Base-by-base conservation (phyloP, 2,329 filamentous ascomycete genomes). In the Colletotrichum graminicola region DNA sequence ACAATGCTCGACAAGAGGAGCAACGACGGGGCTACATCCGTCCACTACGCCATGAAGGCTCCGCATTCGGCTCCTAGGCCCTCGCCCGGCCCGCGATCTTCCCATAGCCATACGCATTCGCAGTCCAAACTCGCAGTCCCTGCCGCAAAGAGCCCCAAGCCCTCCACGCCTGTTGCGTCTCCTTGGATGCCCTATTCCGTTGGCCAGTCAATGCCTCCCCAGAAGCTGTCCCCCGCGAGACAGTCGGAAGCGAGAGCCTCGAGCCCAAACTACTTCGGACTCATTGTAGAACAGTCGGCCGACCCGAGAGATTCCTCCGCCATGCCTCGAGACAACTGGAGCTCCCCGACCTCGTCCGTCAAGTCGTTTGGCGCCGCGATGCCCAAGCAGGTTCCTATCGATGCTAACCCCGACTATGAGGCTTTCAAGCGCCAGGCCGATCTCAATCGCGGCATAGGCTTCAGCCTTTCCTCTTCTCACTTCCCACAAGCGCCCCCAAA, bases 191-290 rank as follows among this genome's bases (percentile, higher is more conserved):
- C 86, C 23, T 84, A 85, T 72, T 88, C 89, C 2, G 86, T 87
- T 60, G 87, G 88, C 74, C 88, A 90, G 77, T 78, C 84, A 29
- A 81, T 86, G 43, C 85, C 88, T 2, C 87, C 88, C 0, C 73
- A 59, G 7, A 86, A 83, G 72, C 78, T 86, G 7, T 87, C 87
- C 2, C 85, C 86, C 2, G 78, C 74, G 34, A 77, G 80, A 51
- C 67, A 76, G 6, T 67, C 77, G 2, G 83, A 85, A 51, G 78
- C 77, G 21, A 84, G 86, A 73, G 82, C 87, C 1, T 83, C 90
- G 12, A 95, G 93, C 78, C 93, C 94, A 16, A 97, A 95, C 79
- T 97, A 97, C 81, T 97, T 97, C 79, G 93, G 93, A 67, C 89
- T 97, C 71, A 85, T 90, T 39, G 83, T 93, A 73, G 91, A 94